These are phyloP conservation scores for Penicillium coffeae DNA, from an alignment of 495 filamentous ascomycete species.

Conservation along the genomic window DNA sequence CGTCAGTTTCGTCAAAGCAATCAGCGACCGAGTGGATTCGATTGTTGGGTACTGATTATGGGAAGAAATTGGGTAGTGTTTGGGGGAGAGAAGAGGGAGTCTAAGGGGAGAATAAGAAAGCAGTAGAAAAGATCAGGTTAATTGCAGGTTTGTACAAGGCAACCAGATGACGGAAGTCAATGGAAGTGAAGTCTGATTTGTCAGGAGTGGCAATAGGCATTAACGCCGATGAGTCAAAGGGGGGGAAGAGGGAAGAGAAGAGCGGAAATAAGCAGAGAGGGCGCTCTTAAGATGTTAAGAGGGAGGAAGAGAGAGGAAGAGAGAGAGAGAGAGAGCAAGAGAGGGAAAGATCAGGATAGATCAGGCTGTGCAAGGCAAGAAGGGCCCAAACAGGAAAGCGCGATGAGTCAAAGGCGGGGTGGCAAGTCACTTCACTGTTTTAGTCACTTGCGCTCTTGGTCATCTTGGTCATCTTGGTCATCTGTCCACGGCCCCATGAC, in stretches of 20 bases:
- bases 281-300: not conserved
- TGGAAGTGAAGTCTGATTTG: slow-evolving; percentile 19
- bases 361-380: too few species aligned
- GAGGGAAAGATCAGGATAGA: not conserved
- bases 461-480: slow-evolving; percentile 6
- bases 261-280: not conserved
- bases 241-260: not conserved
- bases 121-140: not conserved
- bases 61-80: not conserved
- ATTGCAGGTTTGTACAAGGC: not conserved
- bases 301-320: not conserved
- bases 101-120: not conserved
- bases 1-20: not conserved
- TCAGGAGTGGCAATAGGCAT: slow-evolving; percentile 22
- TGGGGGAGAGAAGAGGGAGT: not conserved
- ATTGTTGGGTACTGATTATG: not conserved
- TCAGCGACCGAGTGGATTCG: too few species aligned
- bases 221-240: slow-evolving; percentile 17
- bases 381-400: not conserved
- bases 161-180: slow-evolving; percentile 14
- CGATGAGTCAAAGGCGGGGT: slow-evolving; percentile 15
- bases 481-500: slow-evolving; percentile 18
- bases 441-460: too few species aligned
- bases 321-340: not conserved
- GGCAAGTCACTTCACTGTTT: slow-evolving; percentile 9